These are phyloP conservation scores for Sistotremastrum suecicum DNA, from an alignment of 768 basidiomycete species.

Conservation along the genomic window DNA sequence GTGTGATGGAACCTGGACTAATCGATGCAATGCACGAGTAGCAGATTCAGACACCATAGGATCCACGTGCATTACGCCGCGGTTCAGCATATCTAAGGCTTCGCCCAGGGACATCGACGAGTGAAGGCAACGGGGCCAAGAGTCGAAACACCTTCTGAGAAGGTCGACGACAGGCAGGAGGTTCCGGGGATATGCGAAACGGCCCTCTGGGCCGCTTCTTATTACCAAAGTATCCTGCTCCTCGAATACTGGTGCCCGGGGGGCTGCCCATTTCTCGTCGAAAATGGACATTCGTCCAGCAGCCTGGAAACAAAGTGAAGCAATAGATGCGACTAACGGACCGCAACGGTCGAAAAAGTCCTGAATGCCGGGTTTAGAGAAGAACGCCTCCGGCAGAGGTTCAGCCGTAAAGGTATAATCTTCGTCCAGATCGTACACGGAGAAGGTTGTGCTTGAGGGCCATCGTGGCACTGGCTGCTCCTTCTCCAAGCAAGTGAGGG, in stretches of 20 bases:
- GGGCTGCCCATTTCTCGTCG: slow-evolving; percentile 69
- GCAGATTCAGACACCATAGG: slow-evolving; percentile 60
- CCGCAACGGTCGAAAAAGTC: slow-evolving; percentile 60
- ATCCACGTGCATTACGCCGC: slow-evolving; percentile 77
- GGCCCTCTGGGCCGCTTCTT: slow-evolving; percentile 50
- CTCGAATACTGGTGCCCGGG: slow-evolving; percentile 47
- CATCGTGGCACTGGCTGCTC: slow-evolving; percentile 60
- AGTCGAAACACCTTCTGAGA: slow-evolving; percentile 63
- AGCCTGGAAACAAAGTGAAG: slow-evolving; percentile 41
- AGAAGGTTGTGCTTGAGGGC: slow-evolving; percentile 67
- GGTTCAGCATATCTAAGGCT: slow-evolving; percentile 64
- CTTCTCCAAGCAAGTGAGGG: slow-evolving; percentile 56
- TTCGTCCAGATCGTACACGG: slow-evolving; percentile 28
- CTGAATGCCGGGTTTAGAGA: slow-evolving; percentile 52
- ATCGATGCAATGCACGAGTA: slow-evolving; percentile 49
- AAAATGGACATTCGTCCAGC: slow-evolving; percentile 71
- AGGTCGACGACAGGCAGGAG: slow-evolving; percentile 51
- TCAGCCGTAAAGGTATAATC: slow-evolving; percentile 65
- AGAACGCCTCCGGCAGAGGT: slow-evolving; percentile 36
- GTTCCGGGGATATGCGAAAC: slow-evolving; percentile 51
- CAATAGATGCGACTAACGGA: slow-evolving; percentile 40
- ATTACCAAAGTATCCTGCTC: slow-evolving; percentile 56
- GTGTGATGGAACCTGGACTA: slow-evolving; percentile 47
- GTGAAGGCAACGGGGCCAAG: slow-evolving; percentile 74
- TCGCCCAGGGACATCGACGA: slow-evolving; percentile 37